Evolutionary conservation across 768 basidiomycete species (phyloP), one percentile per base, ranked within the genome.

Genomic region (Naganishia kalamii): DNA sequence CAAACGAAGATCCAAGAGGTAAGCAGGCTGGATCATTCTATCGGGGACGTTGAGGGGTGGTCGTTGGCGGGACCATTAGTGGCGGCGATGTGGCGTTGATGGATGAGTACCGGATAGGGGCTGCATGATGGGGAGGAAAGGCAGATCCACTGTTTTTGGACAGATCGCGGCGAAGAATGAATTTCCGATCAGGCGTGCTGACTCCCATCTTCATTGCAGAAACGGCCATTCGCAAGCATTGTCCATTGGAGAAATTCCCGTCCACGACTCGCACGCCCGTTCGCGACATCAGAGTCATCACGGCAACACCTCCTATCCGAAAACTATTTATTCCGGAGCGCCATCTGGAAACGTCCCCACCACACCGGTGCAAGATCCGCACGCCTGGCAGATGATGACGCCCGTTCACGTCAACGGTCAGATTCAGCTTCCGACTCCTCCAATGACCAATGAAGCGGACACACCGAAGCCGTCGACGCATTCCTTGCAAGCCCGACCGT

Each of bases 1-100:
- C n/a, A 57, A 57, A 21, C 54, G 54, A 21, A 35, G 54, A 35
- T 40, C 54, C 37, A 57, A 57, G 23, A 57, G 54, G 54, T 57
- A 12, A 57, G 54, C 40, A 23, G 50, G 17, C 8, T 40, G 7
- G 43, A 44, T 44, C 52, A 54, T 54, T 40, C 25, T 44, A n/a
- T 44, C 43, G 19, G 37, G 17, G 37, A n/a, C n/a, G n/a, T n/a
- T n/a, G n/a, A n/a, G n/a, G n/a, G n/a, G 37, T 40, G 37, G 37
- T 8, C 37, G 37, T 40, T n/a, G n/a, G n/a, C n/a, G n/a, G n/a
- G n/a, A n/a, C n/a, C n/a, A n/a, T n/a, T n/a, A n/a, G n/a, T n/a
- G n/a, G n/a, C n/a, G n/a, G n/a, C n/a, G n/a, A n/a, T n/a, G n/a
- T n/a, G n/a, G n/a, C n/a, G n/a, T n/a, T n/a, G n/a, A n/a, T n/a